Base-by-base conservation (phyloP, 2,329 filamentous ascomycete genomes). In the Pyricularia sp. region DNA sequence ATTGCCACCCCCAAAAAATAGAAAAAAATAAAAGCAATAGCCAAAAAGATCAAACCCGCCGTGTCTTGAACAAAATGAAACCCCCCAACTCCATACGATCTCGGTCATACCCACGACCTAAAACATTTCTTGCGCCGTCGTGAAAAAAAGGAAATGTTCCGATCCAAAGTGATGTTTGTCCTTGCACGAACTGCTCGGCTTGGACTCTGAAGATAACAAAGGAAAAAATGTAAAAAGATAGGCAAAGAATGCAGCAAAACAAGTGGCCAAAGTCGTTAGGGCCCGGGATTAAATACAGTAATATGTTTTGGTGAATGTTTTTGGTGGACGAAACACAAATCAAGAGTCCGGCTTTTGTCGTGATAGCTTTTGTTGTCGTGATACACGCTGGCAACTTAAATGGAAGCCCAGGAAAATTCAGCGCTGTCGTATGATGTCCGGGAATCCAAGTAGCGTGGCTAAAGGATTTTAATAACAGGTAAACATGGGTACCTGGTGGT, bases 271-370 rank as follows among this genome's bases (percentile, higher is more conserved):
- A 50, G 20, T 66, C 33, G 23, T 66, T 5, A 42, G 23, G 33
- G 65, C n/a, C 23, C 23, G 25, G 33, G 23, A 67, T 67, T 67
- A 67, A 61, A 67, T 67, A 67, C 66, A 67, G 17, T 59, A 26
- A 67, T 28, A 67, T 55, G 64, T 65, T 33, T 65, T 65, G 63
- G 31, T 42, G 30, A 55, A 42, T 50, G 65, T 26, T 66, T 66
- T 55, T 36, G 36, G 65, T 66, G 23, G 20, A 58, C 30, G 23
- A 61, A 55, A 31, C 23, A 67, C 31, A 30, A 64, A 23, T 31
- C n/a, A 67, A 67, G 59, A 67, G 66, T 28, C 66, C 66, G 30
- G 66, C 66, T 67, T 67, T 67, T 67, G 55, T 67, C 59, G 55
- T n/a, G 36, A 28, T 67, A 30, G 42, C 50, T 67, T 67, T 67